Evolutionary conservation across 495 filamentous ascomycete species (phyloP).

Genomic region (Neurospora sp.): DNA sequence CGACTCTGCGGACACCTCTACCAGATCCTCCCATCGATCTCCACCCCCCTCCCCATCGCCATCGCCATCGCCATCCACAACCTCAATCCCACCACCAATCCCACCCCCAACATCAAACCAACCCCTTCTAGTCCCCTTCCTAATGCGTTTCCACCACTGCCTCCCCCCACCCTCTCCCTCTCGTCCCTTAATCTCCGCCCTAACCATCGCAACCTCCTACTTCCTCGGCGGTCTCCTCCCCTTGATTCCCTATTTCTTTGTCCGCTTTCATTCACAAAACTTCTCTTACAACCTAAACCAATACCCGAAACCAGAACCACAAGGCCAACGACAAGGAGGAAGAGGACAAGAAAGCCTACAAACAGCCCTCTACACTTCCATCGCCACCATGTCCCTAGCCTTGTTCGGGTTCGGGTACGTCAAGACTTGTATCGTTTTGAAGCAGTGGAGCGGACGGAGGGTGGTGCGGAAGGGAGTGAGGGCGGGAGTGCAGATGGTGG

Average conservation of each 20-base stretch:
- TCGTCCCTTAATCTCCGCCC: neutral
- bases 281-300: neutral
- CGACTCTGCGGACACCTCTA: neutral
- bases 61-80: neutral
- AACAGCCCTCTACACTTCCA: neutral
- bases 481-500: constrained; percentile 32
- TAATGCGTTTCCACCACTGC: neutral
- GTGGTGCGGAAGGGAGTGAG: constrained; percentile 15
- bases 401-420: constrained; percentile 35
- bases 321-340: neutral
- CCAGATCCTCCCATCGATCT: neutral
- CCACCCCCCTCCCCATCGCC: no score
- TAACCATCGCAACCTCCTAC: neutral
- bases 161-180: neutral
- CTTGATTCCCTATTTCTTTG: neutral
- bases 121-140: neutral
- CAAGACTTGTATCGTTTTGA: constrained; percentile 34
- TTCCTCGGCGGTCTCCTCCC: neutral
- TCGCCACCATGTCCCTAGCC: neutral
- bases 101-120: neutral
- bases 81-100: neutral
- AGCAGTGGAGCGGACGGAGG: constrained; percentile 16
- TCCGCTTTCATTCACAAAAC: neutral
- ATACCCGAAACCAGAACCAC: neutral
- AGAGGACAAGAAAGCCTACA: neutral